phyloP scores from a whole-genome alignment of 2,329 filamentous ascomycete genomes.

The Exophiala phaeomuriformis region DNA sequence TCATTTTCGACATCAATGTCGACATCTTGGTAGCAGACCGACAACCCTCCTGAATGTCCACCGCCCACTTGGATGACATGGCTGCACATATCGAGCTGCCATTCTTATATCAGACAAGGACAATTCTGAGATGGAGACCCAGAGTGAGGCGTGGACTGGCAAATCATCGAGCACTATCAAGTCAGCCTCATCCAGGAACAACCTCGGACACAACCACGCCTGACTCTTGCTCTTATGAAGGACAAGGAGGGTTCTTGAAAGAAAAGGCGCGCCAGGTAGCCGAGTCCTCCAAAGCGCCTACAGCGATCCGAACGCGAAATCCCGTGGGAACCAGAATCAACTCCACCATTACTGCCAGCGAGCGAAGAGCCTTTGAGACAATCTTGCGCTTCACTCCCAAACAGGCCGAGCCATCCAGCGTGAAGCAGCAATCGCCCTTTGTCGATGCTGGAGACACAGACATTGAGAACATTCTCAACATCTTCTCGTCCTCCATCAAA shows the following conservation, averaged over 20 bases:
- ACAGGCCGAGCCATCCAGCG: constrained; percentile 4
- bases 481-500: constrained; percentile 11
- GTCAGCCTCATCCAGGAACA: background rate
- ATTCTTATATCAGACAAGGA: constrained; percentile 24
- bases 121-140: constrained; percentile 9
- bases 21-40: background rate
- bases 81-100: constrained; percentile 12
- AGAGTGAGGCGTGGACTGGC: background rate
- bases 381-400: constrained; percentile 15
- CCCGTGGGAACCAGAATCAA: constrained; percentile 1
- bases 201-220: background rate
- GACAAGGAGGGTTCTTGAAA: constrained; percentile 4
- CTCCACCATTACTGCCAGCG: constrained; percentile 22
- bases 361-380: constrained; percentile 21
- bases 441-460: constrained; percentile 7
- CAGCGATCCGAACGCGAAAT: background rate
- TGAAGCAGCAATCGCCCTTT: constrained; percentile 1
- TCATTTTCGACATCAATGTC: constrained; percentile 1
- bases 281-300: background rate
- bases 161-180: background rate
- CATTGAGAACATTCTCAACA: constrained; percentile 16
- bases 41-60: background rate
- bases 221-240: background rate
- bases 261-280: constrained; percentile 8
- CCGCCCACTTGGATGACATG: constrained; percentile 3